A percentile compares a stretch with the other conserved stretches of the same genome.
phyloP scores from a whole-genome alignment of 225 moss, liverwort and hornwort genomes.

The Physcomitrium patens region DNA sequence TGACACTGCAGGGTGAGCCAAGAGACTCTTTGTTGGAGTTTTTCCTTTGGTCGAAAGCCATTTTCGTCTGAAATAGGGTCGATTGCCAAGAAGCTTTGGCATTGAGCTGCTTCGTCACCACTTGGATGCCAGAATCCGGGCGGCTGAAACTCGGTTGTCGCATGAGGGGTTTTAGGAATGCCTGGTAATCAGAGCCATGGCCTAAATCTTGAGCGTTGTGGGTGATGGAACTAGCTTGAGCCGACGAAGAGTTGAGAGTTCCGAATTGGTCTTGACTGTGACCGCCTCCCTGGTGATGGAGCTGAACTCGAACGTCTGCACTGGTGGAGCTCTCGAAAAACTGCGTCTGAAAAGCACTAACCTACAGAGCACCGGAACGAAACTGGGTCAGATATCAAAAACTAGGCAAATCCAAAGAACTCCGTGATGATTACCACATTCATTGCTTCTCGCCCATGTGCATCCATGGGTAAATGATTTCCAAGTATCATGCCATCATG shows the following conservation, averaged over 20 bases:
- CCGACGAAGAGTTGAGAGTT: slow-evolving; percentile 14
- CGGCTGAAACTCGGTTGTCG: slow-evolving; percentile 26
- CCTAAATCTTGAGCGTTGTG: slow-evolving; percentile 2
- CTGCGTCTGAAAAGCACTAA: slow-evolving; percentile 24
- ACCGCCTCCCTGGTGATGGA: slow-evolving; percentile 13
- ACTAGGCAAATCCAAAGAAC: not conserved
- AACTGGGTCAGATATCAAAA: not conserved
- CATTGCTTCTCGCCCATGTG: not conserved
- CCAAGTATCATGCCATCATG: slow-evolving; percentile 17
- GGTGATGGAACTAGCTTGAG: not conserved
- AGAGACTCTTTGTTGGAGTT: slow-evolving; percentile 34
- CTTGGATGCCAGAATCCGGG: slow-evolving; percentile 9
- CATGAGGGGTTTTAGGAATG: slow-evolving; percentile 22
- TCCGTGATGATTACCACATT: not conserved
- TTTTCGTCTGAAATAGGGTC: not conserved
- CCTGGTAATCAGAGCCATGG: slow-evolving; percentile 23
- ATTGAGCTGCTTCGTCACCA: slow-evolving; percentile 15
- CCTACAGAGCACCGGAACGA: slow-evolving; percentile 16
- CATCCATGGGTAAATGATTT: not conserved
- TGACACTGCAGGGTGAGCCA: slow-evolving; percentile 59
- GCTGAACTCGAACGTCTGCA: not conserved
- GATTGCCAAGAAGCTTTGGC: slow-evolving; percentile 36
- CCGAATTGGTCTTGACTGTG: slow-evolving; percentile 18
- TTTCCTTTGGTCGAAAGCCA: slow-evolving; percentile 19
- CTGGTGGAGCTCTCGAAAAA: not conserved